phyloP scores from a whole-genome alignment of 208 protist genomes.

The Porcisia hertigi region DNA sequence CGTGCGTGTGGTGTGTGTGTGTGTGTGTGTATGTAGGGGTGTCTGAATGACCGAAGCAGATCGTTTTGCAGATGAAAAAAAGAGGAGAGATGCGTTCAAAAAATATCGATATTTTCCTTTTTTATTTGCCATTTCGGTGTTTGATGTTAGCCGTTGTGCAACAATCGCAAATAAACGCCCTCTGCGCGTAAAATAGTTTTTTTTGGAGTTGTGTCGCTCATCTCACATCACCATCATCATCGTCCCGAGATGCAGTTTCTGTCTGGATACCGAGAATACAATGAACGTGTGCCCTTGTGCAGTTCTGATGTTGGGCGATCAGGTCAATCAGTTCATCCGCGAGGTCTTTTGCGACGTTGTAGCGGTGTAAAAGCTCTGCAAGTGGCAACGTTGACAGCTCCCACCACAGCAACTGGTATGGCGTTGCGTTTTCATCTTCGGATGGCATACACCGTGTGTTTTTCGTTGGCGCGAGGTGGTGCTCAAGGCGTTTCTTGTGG shows the following conservation, averaged over 20 bases:
- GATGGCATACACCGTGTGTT: neutral
- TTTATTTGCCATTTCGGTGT: neutral
- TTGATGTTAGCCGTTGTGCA: neutral
- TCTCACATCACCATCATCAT: neutral
- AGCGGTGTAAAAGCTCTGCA: slow-evolving; percentile 35
- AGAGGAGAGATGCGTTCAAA: neutral
- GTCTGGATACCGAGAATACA: slow-evolving; percentile 15
- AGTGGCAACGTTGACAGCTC: slow-evolving; percentile 12
- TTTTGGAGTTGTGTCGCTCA: neutral
- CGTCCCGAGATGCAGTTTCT: neutral
- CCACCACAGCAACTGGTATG: neutral
- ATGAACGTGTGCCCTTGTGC: slow-evolving; percentile 39
- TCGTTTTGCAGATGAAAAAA: neutral
- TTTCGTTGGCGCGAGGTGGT: neutral
- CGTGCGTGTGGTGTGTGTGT: neutral
- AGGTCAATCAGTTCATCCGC: slow-evolving; percentile 34
- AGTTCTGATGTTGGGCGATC: slow-evolving; percentile 26
- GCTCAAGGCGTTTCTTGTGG: slow-evolving; percentile 4
- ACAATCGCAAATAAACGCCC: neutral
- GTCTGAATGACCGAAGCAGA: neutral
- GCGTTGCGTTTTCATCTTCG: neutral
- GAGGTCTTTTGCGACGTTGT: slow-evolving; percentile 45
- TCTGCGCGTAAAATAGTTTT: neutral
- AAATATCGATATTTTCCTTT: neutral
- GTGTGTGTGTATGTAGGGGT: neutral